Conservation (phyloP, 1,284 basidiomycete genomes). For the Mycena sp. region DNA sequence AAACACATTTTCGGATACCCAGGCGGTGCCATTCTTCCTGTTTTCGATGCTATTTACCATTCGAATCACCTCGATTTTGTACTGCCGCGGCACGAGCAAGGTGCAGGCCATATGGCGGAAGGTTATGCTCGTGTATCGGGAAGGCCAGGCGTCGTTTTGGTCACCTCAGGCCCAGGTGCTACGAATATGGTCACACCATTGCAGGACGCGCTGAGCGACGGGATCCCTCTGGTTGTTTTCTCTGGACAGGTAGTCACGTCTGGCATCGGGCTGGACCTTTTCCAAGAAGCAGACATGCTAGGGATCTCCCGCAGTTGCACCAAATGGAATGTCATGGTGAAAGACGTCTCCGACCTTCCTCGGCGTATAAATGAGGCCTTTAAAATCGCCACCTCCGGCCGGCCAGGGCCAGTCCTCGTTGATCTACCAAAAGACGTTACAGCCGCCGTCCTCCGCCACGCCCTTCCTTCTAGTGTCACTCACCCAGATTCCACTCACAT, state of each 20-base stretch:
- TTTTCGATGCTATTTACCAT: constrained; percentile 99
- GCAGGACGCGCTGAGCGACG: constrained; percentile 97
- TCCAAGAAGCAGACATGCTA: constrained; percentile 97
- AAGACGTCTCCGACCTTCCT: constrained; percentile 95
- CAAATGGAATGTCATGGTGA: constrained; percentile 99
- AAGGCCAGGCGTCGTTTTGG: constrained; percentile 96
- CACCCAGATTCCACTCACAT: constrained; percentile 81
- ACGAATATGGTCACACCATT: constrained; percentile 98
- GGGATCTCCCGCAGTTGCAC: constrained; percentile 98
- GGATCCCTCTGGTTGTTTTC: constrained; percentile 95
- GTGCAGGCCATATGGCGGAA: constrained; percentile 99
- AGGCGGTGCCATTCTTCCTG: constrained; percentile 96
- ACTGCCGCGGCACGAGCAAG: constrained; percentile 96
- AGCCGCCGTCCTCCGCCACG: constrained; percentile 87
- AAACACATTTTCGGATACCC: constrained; percentile 99
- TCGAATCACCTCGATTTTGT: constrained; percentile 96
- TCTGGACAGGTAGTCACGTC: constrained; percentile 97
- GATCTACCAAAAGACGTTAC: constrained; percentile 99
- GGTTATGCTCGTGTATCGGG: constrained; percentile 98
- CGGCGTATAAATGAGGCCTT: constrained; percentile 98
- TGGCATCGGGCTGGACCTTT: constrained; percentile 97
- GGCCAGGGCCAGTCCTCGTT: constrained; percentile 97
- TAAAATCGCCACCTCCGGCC: constrained; percentile 97
- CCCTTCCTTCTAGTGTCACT: constrained; percentile 90
- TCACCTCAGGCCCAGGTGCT: constrained; percentile 97